Base-by-base conservation (phyloP, 1,284 basidiomycete genomes). In the Pterula multifida region DNA sequence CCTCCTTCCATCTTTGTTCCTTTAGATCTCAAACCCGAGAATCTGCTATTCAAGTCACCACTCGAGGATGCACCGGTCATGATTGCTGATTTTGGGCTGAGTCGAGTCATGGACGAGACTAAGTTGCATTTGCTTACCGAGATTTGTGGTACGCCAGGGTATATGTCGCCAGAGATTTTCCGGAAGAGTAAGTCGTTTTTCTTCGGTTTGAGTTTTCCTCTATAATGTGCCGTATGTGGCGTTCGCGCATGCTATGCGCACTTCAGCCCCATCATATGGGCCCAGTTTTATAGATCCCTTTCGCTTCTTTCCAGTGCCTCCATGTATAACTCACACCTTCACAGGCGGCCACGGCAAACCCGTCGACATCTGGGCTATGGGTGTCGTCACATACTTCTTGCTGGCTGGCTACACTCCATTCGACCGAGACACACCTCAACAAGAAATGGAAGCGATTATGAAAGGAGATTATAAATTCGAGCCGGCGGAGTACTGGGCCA, bases 161-260 rank as follows among this genome's bases (percentile, higher is more conserved):
- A 98, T 68, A 98, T 98, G 95, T 93, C 95, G 0, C 94, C 95
- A 0, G 95, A 97, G 66, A 97, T 98, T 58, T 98, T 98, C 76
- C 86, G 86, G 65, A 95, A 95, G 68, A 79, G 86, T 89, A 55
- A 46, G 78, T 67, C n/a, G n/a, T n/a, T n/a, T n/a, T n/a, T n/a
- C 3, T 35, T 35, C 23, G 28, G 15, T 32, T 15, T 32, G 15
- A 6, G 6, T 32, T 32, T 6, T 15, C 15, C 28, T 6, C 28
- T 6, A 32, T 6, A 32, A 32, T 32, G 28, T 32, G 28, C n/a
- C n/a, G n/a, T n/a, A n/a, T 32, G 28, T 32, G 6, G 28, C 6
- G 6, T 32, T 32, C 15, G 28, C 15, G 6, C 15, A 32, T 32
- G 28, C n/a, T n/a, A n/a, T n/a, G n/a, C n/a, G n/a, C n/a, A n/a